phyloP scores from a whole-genome alignment of 2,329 filamentous ascomycete genomes.

The Alternaria brassicicola region DNA sequence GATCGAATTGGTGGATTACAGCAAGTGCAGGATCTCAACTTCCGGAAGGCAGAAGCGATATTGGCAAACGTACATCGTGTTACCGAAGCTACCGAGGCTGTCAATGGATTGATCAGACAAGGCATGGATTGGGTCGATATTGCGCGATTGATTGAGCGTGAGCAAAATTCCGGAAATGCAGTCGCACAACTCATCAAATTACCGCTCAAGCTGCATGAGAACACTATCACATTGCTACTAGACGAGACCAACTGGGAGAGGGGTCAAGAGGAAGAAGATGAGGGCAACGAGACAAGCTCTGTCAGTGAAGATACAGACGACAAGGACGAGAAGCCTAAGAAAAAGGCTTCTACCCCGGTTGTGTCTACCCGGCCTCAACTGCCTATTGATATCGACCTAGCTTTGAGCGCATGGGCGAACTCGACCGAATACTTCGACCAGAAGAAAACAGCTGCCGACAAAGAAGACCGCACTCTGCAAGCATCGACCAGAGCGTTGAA shows the following conservation, averaged over 20 bases:
- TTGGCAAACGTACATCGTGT: slow-evolving; percentile 89
- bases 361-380: slow-evolving; percentile 56
- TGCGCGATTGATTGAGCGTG: slow-evolving; percentile 82
- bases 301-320: slow-evolving; percentile 69
- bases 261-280: slow-evolving; percentile 64
- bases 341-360: slow-evolving; percentile 51
- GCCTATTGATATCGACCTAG: slow-evolving; percentile 82
- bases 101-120: slow-evolving; percentile 88
- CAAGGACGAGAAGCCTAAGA: slow-evolving; percentile 58
- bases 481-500: slow-evolving; percentile 85
- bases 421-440: slow-evolving; percentile 92
- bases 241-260: slow-evolving; percentile 71
- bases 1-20: slow-evolving; percentile 85
- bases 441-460: slow-evolving; percentile 79
- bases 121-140: slow-evolving; percentile 99
- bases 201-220: slow-evolving; percentile 88
- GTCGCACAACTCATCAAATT: slow-evolving; percentile 87
- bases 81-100: slow-evolving; percentile 88
- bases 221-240: slow-evolving; percentile 80
- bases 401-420: slow-evolving; percentile 83
- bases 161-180: slow-evolving; percentile 79
- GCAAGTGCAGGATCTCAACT: slow-evolving; percentile 78
- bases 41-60: slow-evolving; percentile 87
- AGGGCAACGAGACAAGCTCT: slow-evolving; percentile 66
- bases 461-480: slow-evolving; percentile 83